These are phyloP conservation scores for Salvia splendens DNA, from an alignment of 257 asterid species.

Conservation along the genomic window DNA sequence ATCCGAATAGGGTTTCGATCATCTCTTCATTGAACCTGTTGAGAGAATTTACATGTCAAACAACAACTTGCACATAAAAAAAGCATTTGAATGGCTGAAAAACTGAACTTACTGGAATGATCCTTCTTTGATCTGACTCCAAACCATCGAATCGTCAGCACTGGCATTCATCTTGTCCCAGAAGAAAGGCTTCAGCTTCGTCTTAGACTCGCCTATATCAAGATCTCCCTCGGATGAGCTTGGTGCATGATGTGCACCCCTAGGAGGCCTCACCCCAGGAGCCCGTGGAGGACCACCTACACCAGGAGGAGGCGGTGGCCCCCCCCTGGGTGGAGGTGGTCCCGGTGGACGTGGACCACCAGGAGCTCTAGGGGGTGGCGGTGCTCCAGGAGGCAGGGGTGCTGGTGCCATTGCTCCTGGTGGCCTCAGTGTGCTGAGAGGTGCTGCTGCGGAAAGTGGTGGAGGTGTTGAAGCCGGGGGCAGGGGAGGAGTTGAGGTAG, in stretches of 20 bases:
- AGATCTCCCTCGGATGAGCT: conserved; percentile 36
- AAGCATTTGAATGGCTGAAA: conserved; percentile 11
- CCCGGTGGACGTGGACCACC: conserved; percentile 32
- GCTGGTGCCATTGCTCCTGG: too few species aligned
- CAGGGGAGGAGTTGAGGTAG: too few species aligned
- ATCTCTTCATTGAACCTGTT: conserved; percentile 90
- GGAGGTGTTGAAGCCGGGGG: too few species aligned
- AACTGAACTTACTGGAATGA: conserved; percentile 81
- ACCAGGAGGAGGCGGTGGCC: conserved; percentile 40
- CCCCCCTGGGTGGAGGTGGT: conserved; percentile 37
- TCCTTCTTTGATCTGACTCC: conserved; percentile 86
- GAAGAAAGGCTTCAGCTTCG: conserved; percentile 96
- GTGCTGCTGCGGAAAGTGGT: too few species aligned
- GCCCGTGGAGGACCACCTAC: conserved; percentile 46
- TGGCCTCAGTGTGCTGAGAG: too few species aligned
- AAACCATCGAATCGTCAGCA: conserved; percentile 88
- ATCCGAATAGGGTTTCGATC: conserved; percentile 89
- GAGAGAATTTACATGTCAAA: conserved; percentile 21
- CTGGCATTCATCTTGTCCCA: conserved; percentile 96
- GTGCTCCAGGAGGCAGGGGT: conserved; percentile 22
- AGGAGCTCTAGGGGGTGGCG: conserved; percentile 30
- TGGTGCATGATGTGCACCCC: conserved; percentile 41
- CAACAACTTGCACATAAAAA: conserved; percentile 5
- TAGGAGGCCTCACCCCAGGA: conserved; percentile 53
- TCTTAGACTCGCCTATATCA: conserved; percentile 49